Conservation (phyloP, 345 rosid genomes). For the Salix viminalis region DNA sequence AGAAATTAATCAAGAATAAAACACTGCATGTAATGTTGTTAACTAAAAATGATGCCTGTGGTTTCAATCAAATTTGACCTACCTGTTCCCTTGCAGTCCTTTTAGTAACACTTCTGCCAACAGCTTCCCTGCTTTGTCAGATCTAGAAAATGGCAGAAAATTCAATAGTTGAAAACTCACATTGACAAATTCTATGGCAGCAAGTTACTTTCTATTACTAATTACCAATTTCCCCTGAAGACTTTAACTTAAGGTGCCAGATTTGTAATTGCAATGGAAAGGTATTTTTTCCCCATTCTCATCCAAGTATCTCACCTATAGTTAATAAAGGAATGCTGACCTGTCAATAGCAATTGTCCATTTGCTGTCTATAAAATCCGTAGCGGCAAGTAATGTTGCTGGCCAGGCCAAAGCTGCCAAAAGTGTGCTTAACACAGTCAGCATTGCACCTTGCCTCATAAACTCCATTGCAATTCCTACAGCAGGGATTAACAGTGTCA, state of each 20-base stretch:
- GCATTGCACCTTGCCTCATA: slow-evolving; percentile 96
- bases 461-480: slow-evolving; percentile 68
- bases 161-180: background rate
- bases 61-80: slow-evolving; percentile 1
- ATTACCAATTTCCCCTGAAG: background rate
- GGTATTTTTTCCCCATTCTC: slow-evolving; percentile 1
- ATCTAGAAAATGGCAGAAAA: slow-evolving; percentile 44
- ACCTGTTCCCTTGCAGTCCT: slow-evolving; percentile 97
- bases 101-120: slow-evolving; percentile 82
- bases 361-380: slow-evolving; percentile 89
- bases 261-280: slow-evolving; percentile 1
- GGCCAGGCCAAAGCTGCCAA: slow-evolving; percentile 89
- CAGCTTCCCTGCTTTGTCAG: slow-evolving; percentile 87
- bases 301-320: background rate
- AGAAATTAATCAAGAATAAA: background rate
- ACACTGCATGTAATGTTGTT: background rate
- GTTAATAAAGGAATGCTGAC: slow-evolving; percentile 34
- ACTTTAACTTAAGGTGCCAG: background rate
- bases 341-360: slow-evolving; percentile 91
- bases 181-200: background rate
- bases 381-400: slow-evolving; percentile 68
- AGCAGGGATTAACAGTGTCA: slow-evolving; percentile 22
- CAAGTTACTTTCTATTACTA: background rate
- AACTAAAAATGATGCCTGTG: background rate
- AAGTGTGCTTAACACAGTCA: slow-evolving; percentile 83